Conservation (phyloP, 805 yeast genomes). For the Pichia nakasei region DNA sequence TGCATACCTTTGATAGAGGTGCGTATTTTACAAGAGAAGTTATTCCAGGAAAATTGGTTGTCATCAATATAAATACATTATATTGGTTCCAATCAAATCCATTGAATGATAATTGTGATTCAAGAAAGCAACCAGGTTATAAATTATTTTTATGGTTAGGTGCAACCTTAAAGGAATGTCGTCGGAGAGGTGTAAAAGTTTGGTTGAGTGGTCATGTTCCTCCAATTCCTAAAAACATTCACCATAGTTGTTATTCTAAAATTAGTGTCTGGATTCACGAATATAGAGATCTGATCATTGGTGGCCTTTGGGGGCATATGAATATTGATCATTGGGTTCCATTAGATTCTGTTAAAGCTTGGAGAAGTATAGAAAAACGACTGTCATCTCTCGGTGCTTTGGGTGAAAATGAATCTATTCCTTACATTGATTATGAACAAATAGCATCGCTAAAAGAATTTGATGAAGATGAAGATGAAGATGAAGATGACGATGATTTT, state of each 20-base stretch:
- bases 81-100: conserved; percentile 73
- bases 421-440: conserved; percentile 18
- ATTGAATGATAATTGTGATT: conserved; percentile 71
- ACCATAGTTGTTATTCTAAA: conserved; percentile 63
- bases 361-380: conserved; percentile 36
- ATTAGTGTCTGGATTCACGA: conserved; percentile 77
- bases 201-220: conserved; percentile 90
- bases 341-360: conserved; percentile 60
- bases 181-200: conserved; percentile 69
- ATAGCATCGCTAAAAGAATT: conserved; percentile 12
- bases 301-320: conserved; percentile 86
- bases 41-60: conserved; percentile 72
- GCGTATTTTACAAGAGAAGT: conserved; percentile 70
- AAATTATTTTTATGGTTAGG: conserved; percentile 73
- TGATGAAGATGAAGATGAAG: conserved; percentile 17
- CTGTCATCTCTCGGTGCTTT: conserved; percentile 17
- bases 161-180: conserved; percentile 58
- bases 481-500: conserved; percentile 3
- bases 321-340: conserved; percentile 81
- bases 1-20: conserved; percentile 65
- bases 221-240: conserved; percentile 71
- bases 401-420: conserved; percentile 13
- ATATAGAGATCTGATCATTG: conserved; percentile 74
- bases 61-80: conserved; percentile 68
- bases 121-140: conserved; percentile 70